Evolutionary conservation across 805 yeast genomes (phyloP).

Genomic region (Grigorovia transvaalensis): DNA sequence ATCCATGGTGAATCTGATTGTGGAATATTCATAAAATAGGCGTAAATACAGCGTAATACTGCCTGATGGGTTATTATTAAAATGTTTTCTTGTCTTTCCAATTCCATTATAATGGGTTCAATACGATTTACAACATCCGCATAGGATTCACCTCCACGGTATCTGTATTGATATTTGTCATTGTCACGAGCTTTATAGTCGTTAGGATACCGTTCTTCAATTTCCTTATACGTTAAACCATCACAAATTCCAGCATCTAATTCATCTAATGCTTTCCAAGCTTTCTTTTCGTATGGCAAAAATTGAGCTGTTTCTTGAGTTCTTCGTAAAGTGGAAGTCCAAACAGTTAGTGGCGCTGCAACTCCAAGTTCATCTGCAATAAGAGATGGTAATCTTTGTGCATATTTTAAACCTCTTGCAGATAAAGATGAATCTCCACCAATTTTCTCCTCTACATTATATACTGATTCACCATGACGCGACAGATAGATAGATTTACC

Average conservation of each 20-base stretch:
- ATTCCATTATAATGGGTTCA: slow-evolving; percentile 95
- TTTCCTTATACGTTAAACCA: slow-evolving; percentile 91
- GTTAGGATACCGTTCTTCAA: slow-evolving; percentile 73
- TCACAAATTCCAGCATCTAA: slow-evolving; percentile 95
- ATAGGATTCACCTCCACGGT: slow-evolving; percentile 94
- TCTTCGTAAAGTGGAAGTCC: slow-evolving; percentile 87
- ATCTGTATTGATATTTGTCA: slow-evolving; percentile 88
- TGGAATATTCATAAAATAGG: slow-evolving; percentile 96
- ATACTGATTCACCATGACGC: slow-evolving; percentile 90
- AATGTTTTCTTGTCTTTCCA: slow-evolving; percentile 92
- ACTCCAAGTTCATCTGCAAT: slow-evolving; percentile 41
- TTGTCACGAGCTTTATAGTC: slow-evolving; percentile 93
- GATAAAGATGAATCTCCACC: slow-evolving; percentile 89
- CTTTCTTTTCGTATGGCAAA: slow-evolving; percentile 69
- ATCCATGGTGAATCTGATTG: slow-evolving; percentile 98
- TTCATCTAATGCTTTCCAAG: slow-evolving; percentile 95
- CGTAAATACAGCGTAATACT: slow-evolving; percentile 88
- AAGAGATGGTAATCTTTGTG: slow-evolving; percentile 66
- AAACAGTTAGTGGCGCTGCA: slow-evolving; percentile 65
- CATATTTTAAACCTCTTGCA: slow-evolving; percentile 74
- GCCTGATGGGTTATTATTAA: slow-evolving; percentile 96
- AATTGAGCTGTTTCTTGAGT: slow-evolving; percentile 85
- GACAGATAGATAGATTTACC: slow-evolving; percentile 88
- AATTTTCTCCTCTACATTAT: slow-evolving; percentile 83
- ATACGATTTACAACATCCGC: slow-evolving; percentile 87